These are phyloP conservation scores for Podosphaera xanthii DNA, from an alignment of 2,329 filamentous ascomycete species.

Conservation along the genomic window DNA sequence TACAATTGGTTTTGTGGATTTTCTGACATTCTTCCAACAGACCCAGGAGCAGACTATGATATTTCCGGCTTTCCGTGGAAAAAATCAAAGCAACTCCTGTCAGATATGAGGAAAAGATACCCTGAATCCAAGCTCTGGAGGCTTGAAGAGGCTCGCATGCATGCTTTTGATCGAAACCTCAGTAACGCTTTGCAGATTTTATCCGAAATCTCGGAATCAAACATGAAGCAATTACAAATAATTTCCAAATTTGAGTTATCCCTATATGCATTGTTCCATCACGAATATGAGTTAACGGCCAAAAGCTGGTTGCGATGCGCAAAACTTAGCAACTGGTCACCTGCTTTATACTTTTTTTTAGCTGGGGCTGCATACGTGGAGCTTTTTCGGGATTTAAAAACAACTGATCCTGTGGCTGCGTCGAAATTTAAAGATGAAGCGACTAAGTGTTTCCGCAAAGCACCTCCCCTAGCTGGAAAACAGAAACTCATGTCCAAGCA, in stretches of 20 bases:
- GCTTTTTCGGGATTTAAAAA: conserved; percentile 44
- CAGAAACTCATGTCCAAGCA: conserved; percentile 79
- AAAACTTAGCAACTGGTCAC: conserved; percentile 77
- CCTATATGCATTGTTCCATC: conserved; percentile 54
- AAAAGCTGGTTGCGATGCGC: conserved; percentile 52
- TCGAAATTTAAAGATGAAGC: conserved; percentile 37
- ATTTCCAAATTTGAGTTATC: conserved; percentile 69
- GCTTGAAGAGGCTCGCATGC: conserved; percentile 65
- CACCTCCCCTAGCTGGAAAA: conserved; percentile 52
- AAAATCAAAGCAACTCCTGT: conserved; percentile 42
- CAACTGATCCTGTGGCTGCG: conserved; percentile 23
- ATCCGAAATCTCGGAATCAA: conserved; percentile 30
- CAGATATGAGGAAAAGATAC: conserved; percentile 53
- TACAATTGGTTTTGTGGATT: conserved; percentile 74
- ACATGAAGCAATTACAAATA: conserved; percentile 73
- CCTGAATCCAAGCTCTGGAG: conserved; percentile 70
- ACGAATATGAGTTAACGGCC: conserved; percentile 53
- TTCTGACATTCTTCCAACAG: conserved; percentile 61
- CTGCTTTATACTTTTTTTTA: conserved; percentile 74
- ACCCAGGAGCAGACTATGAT: conserved; percentile 29
- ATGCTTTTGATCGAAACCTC: conserved; percentile 42
- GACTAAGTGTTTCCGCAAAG: conserved; percentile 46
- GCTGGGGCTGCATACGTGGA: conserved; percentile 59
- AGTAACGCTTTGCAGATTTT: conserved; percentile 45
- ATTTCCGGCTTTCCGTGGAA: conserved; percentile 49